Conservation (phyloP, 176 grass and related monocot genomes). For the Oryza australiensis region DNA sequence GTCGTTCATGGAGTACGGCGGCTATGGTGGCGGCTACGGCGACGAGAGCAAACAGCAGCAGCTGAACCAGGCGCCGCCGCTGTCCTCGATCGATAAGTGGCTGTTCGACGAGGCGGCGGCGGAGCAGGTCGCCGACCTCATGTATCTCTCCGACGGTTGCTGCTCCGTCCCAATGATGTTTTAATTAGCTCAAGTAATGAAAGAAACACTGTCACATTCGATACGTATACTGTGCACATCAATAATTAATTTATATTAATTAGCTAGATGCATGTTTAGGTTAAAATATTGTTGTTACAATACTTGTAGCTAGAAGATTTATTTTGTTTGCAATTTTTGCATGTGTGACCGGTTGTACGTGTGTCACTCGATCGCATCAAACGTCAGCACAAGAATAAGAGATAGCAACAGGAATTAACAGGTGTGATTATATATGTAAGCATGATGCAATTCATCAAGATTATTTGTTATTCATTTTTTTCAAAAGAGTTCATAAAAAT, state of each 20-base stretch:
- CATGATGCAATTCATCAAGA: slow-evolving; percentile 26
- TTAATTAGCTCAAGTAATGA: slow-evolving; percentile 26
- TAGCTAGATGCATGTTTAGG: neutral
- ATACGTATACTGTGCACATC: neutral
- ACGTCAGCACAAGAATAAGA: neutral
- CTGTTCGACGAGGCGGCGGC: slow-evolving; percentile 59
- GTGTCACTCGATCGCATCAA: neutral
- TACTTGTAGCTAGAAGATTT: neutral
- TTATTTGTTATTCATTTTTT: neutral
- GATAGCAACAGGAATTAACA: neutral
- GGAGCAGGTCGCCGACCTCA: slow-evolving; percentile 40
- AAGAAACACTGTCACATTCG: neutral
- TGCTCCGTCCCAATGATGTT: slow-evolving; percentile 52
- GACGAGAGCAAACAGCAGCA: slow-evolving; percentile 23
- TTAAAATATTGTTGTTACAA: neutral
- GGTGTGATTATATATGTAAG: slow-evolving; percentile 19
- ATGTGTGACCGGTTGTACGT: neutral
- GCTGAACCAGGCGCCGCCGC: slow-evolving; percentile 7
- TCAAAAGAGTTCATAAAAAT: neutral
- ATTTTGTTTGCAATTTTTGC: neutral
- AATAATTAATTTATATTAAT: slow-evolving; percentile 17
- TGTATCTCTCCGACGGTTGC: slow-evolving; percentile 46
- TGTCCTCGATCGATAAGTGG: slow-evolving; percentile 81
- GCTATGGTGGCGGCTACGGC: neutral
- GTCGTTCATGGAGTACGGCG: neutral